A percentile compares a stretch with the other conserved stretches of the same genome.
These are phyloP conservation scores for Zygotorulaspora danielsina DNA, from an alignment of 805 yeast genomes.

Conservation along the genomic window DNA sequence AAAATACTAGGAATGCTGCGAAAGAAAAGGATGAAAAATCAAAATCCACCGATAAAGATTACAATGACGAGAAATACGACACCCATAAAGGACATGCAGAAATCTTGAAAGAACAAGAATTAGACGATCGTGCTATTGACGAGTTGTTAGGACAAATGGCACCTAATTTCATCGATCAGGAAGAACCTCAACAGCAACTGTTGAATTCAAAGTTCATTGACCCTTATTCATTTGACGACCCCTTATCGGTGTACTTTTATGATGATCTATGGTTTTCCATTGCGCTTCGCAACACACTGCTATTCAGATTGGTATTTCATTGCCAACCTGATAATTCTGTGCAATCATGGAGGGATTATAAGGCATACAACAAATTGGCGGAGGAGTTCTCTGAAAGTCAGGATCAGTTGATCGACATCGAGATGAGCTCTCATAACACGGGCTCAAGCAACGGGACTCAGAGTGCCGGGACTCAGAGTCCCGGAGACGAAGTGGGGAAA, in stretches of 20 bases:
- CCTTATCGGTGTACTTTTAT: slow-evolving; percentile 72
- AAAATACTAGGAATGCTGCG: slow-evolving; percentile 38
- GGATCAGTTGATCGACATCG: slow-evolving; percentile 30
- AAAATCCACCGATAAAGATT: slow-evolving; percentile 7
- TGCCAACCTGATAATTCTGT: slow-evolving; percentile 94
- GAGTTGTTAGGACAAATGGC: slow-evolving; percentile 28
- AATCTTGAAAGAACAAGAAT: slow-evolving; percentile 25
- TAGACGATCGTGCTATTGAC: slow-evolving; percentile 31
- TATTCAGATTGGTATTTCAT: slow-evolving; percentile 82
- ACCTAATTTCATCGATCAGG: slow-evolving; percentile 21
- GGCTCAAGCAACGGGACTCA: no score
- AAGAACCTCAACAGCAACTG: slow-evolving; percentile 8
- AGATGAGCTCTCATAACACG: slow-evolving; percentile 9
- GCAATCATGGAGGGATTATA: slow-evolving; percentile 86
- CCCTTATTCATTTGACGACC: slow-evolving; percentile 88
- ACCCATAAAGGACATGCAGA: slow-evolving; percentile 16
- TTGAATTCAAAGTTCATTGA: slow-evolving; percentile 53
- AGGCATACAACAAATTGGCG: slow-evolving; percentile 56
- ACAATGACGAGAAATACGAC: slow-evolving; percentile 1
- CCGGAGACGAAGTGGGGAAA: slow-evolving; percentile 2
- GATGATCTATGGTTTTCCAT: slow-evolving; percentile 81
- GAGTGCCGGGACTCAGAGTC: not conserved
- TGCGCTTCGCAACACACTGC: slow-evolving; percentile 77
- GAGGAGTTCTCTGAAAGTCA: slow-evolving; percentile 48
- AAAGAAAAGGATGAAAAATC: slow-evolving; percentile 38